Base-by-base conservation (phyloP, 2,329 filamentous ascomycete species). In the Mycosphaerelloides madeirae region DNA sequence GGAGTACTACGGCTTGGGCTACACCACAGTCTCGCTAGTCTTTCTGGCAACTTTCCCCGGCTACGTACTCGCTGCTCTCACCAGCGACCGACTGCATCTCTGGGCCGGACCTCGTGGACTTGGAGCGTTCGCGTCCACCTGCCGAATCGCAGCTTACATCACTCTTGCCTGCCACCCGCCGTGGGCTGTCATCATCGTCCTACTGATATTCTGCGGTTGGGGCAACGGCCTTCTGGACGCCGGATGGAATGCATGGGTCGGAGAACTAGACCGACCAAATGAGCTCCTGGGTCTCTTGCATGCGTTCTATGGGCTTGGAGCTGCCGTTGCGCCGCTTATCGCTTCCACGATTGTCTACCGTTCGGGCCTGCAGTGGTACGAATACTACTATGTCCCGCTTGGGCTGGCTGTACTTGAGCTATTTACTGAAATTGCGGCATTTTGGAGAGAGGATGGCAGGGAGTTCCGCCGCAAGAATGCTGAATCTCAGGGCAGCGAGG, bases 241-340 rank as follows among this genome's bases (percentile, higher is more conserved):
- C 0, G 75, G 73, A 4, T 78, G 75, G 68, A 76, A 74, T 55
- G 73, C 74, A 0, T 78, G 73, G 72, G 70, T 78, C 14, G 85
- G 84, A 8, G 83, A 83, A 56, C 84, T 89, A 78, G 73, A 77
- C n/a, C 76, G 78, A 44, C 77, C 83, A 9, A 87, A 88, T 59
- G 79, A 87, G 57, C 68, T 88, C 1, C 73, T 86, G 2, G 84
- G 84, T 1, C 70, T 87, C 41, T 64, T 87, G 18, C 84, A 87
- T 60, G 80, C 77, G 1, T 76, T 77, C n/a, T 88, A 86, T 56
- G 83, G 83, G 1, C 57, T 85, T 0, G 84, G 84, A 1, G 84
- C 80, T 1, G 80, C 82, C 1, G 65, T 87, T 13, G 71, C 74
- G 6, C 84, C 84, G 0, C 62, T 88, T 6, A 72, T 87, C 47